Conservation (phyloP, 2,329 filamentous ascomycete genomes). For the Fusarium sp. region DNA sequence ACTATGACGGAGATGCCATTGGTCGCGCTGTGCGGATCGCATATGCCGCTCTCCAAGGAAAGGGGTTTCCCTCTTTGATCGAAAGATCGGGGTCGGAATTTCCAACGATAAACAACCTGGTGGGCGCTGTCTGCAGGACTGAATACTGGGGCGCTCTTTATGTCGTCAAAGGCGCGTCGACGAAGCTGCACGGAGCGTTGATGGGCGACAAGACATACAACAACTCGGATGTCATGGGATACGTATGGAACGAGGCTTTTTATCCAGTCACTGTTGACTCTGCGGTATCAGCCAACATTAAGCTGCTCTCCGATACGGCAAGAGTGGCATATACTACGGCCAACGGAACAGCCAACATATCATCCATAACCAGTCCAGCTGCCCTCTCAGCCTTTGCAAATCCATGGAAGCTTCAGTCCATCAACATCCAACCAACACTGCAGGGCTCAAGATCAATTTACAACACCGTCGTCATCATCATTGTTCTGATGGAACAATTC, state of each 20-base stretch:
- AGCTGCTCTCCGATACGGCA: constrained; percentile 22
- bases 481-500: background rate
- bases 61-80: constrained; percentile 31
- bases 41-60: constrained; percentile 28
- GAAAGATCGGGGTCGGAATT: constrained; percentile 25
- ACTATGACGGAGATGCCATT: constrained; percentile 41
- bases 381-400: background rate
- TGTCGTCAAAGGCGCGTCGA: constrained; percentile 22
- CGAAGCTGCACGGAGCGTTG: constrained; percentile 22
- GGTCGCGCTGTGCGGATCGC: constrained; percentile 36
- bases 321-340: constrained; percentile 26
- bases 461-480: background rate
- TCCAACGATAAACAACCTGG: constrained; percentile 12
- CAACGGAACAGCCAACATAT: constrained; percentile 19
- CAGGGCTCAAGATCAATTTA: background rate
- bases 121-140: constrained; percentile 24
- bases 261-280: constrained; percentile 31
- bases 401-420: background rate
- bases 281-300: constrained; percentile 22
- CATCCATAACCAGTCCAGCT: background rate
- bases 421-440: background rate
- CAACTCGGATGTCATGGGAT: constrained; percentile 25
- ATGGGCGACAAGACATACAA: constrained; percentile 20
- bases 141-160: constrained; percentile 39
- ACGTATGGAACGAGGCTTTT: constrained; percentile 38